Evolutionary conservation across 2,329 filamentous ascomycete species (phyloP).

Genomic region (Phialophora chinensis): DNA sequence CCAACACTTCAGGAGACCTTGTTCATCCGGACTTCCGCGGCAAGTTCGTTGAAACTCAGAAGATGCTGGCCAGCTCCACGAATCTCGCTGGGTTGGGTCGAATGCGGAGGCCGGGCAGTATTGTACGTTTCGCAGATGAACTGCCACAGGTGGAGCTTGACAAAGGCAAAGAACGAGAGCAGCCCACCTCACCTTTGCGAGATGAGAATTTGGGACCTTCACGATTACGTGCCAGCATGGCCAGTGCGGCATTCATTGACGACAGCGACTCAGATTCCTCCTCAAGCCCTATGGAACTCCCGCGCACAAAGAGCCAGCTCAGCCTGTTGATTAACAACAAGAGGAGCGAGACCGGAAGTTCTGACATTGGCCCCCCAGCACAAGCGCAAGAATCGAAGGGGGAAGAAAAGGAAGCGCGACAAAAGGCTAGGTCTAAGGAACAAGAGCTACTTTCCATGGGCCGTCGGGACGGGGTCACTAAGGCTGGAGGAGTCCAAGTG

Average conservation of each 20-base stretch:
- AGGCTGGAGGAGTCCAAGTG: slow-evolving; percentile 37
- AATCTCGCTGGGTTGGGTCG: slow-evolving; percentile 34
- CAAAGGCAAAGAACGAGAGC: slow-evolving; percentile 35
- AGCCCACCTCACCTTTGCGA: background rate
- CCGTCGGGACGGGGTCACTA: slow-evolving; percentile 35
- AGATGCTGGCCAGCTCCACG: slow-evolving; percentile 31
- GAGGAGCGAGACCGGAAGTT: slow-evolving; percentile 32
- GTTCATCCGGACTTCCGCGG: slow-evolving; percentile 48
- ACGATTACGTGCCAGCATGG: slow-evolving; percentile 20
- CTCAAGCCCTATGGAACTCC: slow-evolving; percentile 27
- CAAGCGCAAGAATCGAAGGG: slow-evolving; percentile 22
- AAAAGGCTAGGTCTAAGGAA: slow-evolving; percentile 28
- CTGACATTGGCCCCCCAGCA: slow-evolving; percentile 27
- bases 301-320: slow-evolving; percentile 40
- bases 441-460: slow-evolving; percentile 38
- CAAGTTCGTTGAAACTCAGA: slow-evolving; percentile 45
- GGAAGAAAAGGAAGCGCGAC: slow-evolving; percentile 27
- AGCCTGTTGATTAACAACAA: slow-evolving; percentile 40
- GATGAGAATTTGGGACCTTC: slow-evolving; percentile 23
- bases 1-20: slow-evolving; percentile 37
- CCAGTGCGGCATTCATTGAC: slow-evolving; percentile 21
- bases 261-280: slow-evolving; percentile 25
- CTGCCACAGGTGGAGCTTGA: slow-evolving; percentile 18
- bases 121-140: slow-evolving; percentile 39
- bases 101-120: slow-evolving; percentile 34